Evolutionary conservation across 345 rosid species (phyloP).

Genomic region (Eucalyptus coolabah): DNA sequence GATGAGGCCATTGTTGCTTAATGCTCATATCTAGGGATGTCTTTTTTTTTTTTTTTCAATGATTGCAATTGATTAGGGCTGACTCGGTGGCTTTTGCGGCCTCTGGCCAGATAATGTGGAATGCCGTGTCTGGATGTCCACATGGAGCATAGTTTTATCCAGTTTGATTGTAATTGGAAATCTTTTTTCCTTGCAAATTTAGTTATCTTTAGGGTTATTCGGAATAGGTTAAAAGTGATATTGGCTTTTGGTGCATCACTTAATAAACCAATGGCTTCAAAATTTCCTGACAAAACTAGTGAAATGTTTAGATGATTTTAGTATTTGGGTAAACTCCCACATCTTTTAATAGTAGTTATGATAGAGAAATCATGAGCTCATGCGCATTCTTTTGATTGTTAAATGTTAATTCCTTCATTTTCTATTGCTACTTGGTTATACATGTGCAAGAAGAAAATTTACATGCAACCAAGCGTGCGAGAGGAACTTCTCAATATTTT

Average conservation of each 20-base stretch:
- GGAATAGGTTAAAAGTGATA: not conserved
- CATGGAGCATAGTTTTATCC: not conserved
- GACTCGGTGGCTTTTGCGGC: not conserved
- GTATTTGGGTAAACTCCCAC: not conserved
- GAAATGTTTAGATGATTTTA: not conserved
- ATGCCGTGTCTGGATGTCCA: not conserved
- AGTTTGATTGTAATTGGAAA: not conserved
- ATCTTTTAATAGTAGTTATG: not conserved
- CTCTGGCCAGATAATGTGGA: not conserved
- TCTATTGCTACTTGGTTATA: constrained; percentile 63
- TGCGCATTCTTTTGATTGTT: not conserved
- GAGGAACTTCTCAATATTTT: constrained; percentile 77
- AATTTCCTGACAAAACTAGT: not conserved
- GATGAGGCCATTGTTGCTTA: not conserved
- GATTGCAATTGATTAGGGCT: not conserved
- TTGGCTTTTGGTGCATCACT: not conserved
- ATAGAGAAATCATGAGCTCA: not conserved
- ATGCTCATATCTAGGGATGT: not conserved
- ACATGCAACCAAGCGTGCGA: constrained; percentile 80
- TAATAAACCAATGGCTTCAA: not conserved
- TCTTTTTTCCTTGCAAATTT: not conserved
- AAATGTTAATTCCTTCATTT: not conserved
- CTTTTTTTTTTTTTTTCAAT: not conserved
- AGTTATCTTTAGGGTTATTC: not conserved
- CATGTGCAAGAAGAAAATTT: constrained; percentile 52